phyloP scores from a whole-genome alignment of 2,329 filamentous ascomycete genomes.

The Aureobasidium sp. region DNA sequence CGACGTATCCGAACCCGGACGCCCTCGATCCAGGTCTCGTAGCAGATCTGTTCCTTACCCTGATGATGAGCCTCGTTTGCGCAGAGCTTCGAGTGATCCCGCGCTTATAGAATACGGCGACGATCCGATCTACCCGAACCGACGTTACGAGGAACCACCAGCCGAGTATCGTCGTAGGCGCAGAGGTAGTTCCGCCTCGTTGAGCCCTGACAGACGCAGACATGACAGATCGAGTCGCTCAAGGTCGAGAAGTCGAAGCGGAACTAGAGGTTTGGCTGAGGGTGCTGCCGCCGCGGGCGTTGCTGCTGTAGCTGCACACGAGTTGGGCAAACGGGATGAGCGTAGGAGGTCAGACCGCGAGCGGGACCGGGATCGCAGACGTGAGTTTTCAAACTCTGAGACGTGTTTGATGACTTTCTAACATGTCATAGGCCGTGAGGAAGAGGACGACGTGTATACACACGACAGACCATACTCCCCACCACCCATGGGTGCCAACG shows the following conservation, averaged over 20 bases:
- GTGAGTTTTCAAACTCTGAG: conserved; percentile 31
- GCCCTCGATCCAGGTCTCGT: conserved; percentile 27
- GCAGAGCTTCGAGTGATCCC: conserved; percentile 38
- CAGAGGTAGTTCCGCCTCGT: conserved; percentile 35
- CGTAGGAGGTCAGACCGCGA: conserved; percentile 43
- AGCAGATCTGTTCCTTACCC: conserved; percentile 36
- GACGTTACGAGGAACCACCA: conserved; percentile 36
- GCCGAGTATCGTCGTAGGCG: conserved; percentile 35
- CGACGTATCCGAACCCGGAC: conserved; percentile 28
- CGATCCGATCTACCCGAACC: conserved; percentile 51
- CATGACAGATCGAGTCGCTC: conserved; percentile 24
- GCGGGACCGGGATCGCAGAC: conserved; percentile 28
- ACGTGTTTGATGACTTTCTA: not conserved
- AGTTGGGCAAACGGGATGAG: conserved; percentile 48
- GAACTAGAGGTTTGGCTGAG: conserved; percentile 44
- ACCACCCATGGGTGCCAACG: conserved; percentile 28
- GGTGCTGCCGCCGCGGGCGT: conserved; percentile 51
- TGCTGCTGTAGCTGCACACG: conserved; percentile 47
- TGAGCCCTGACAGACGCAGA: conserved; percentile 30
- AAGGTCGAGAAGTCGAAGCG: conserved; percentile 39
- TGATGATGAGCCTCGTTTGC: conserved; percentile 30
- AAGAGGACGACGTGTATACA: conserved; percentile 21
- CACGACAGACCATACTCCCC: conserved; percentile 26
- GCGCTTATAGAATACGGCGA: conserved; percentile 57
- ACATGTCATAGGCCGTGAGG: conserved; percentile 18